These are phyloP conservation scores for Herpetospermum pedunculosum DNA, from an alignment of 306 rosid genomes.

Conservation along the genomic window DNA sequence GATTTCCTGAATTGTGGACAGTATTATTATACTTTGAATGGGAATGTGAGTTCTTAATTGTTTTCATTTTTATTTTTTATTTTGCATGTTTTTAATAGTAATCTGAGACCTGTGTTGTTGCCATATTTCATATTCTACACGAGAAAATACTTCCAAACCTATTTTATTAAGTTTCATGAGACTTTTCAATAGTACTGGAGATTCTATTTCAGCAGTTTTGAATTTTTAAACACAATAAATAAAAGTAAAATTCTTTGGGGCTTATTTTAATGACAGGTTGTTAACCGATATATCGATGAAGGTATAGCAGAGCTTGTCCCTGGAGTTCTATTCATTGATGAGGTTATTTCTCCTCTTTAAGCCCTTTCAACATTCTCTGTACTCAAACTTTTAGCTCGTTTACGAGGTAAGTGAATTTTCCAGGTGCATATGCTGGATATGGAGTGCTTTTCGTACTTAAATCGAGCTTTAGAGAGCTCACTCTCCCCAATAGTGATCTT, in stretches of 20 bases:
- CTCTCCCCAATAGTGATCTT: slow-evolving; percentile 89
- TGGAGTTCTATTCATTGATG: slow-evolving; percentile 85
- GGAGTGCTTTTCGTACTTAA: slow-evolving; percentile 94
- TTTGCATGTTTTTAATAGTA: not conserved
- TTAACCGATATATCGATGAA: slow-evolving; percentile 84
- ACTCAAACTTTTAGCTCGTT: not conserved
- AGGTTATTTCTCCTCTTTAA: slow-evolving; percentile 24
- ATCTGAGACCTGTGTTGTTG: not conserved
- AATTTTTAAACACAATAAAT: not conserved
- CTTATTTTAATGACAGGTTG: slow-evolving; percentile 50
- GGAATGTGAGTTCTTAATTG: not conserved
- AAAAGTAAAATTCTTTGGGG: not conserved
- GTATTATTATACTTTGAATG: not conserved
- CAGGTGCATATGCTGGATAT: slow-evolving; percentile 97
- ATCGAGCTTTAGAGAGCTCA: slow-evolving; percentile 94
- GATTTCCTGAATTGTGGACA: not conserved
- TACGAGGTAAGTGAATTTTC: not conserved
- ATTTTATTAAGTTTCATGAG: not conserved
- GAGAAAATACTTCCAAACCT: not conserved
- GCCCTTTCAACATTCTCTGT: not conserved
- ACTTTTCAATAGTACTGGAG: not conserved
- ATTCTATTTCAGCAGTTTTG: not conserved
- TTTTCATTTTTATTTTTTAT: too few relatives aligned
- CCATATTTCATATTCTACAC: not conserved
- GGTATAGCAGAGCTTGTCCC: slow-evolving; percentile 99